Evolutionary conservation across 306 rosid genomes (phyloP).

Genomic region (Datisca glomerata): DNA sequence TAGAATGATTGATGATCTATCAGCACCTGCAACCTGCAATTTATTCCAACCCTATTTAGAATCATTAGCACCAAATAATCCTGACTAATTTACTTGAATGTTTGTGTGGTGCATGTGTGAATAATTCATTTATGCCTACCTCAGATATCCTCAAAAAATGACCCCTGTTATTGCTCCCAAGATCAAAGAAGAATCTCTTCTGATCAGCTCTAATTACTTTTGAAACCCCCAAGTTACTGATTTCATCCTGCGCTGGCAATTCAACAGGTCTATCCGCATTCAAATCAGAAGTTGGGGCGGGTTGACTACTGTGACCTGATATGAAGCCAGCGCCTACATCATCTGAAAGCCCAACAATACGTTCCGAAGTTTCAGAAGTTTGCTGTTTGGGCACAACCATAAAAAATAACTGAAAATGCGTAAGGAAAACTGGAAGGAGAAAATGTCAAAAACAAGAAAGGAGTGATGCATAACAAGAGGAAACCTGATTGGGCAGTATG

Average conservation of each 20-base stretch:
- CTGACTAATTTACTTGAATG: neutral
- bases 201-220: slow-evolving; percentile 97
- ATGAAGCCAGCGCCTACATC: slow-evolving; percentile 99
- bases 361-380: slow-evolving; percentile 83
- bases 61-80: slow-evolving; percentile 7
- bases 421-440: slow-evolving; percentile 10
- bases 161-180: slow-evolving; percentile 95
- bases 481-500: slow-evolving; percentile 87
- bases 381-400: slow-evolving; percentile 38
- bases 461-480: slow-evolving; percentile 14
- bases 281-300: slow-evolving; percentile 71
- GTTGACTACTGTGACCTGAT: slow-evolving; percentile 84
- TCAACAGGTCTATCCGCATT: slow-evolving; percentile 78
- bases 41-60: neutral
- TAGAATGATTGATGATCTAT: slow-evolving; percentile 95
- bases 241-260: slow-evolving; percentile 77
- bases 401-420: no score
- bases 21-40: slow-evolving; percentile 96
- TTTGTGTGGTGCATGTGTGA: neutral
- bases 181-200: slow-evolving; percentile 92
- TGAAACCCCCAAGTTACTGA: slow-evolving; percentile 79
- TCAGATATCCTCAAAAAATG: slow-evolving; percentile 98
- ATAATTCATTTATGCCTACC: slow-evolving; percentile 22
- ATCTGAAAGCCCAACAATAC: slow-evolving; percentile 86
- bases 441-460: slow-evolving; percentile 7